Base-by-base conservation (phyloP, 2,329 filamentous ascomycete genomes). In the Didymella pinodella region DNA sequence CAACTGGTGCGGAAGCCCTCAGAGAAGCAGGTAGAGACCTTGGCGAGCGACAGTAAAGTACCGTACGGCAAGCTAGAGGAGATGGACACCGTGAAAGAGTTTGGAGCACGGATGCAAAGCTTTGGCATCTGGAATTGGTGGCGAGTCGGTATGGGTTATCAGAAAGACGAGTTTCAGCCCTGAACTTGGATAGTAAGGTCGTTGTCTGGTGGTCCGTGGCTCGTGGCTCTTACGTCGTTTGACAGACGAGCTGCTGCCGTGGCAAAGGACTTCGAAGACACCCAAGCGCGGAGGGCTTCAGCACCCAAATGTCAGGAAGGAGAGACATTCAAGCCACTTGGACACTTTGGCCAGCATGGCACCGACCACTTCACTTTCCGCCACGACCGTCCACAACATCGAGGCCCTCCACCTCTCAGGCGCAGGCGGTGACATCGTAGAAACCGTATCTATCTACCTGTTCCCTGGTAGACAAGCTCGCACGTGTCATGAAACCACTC, bases 111-210 rank as follows among this genome's bases (percentile, higher is more conserved):
- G 18, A 90, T 92, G 88, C 81, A 87, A 53, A 70, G 79, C 34
- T 80, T 83, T 47, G 87, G 87, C 0, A 73, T 91, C 5, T 80
- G 80, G 64, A 72, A 68, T 0, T 92, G 90, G 90, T 92, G 88
- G 88, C 84, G 84, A 67, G 82, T 79, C 47, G 88, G 82, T 0
- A 91, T 91, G 89, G 87, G 87, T 12, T 88, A 77, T 49, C 59
- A 68, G 7, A 63, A 68, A 16, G 65, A 71, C 3, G 61, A 65
- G 1, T 66, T 46, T 32, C 50, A 54, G 47, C 56, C 56, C n/a
- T 59, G 50, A 59, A 26, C n/a, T n/a, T 22, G 12, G 14, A 40
- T 14, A 20, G 22, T 20, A 38, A 16, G 4, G 18, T 5, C 14
- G 5, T 16, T 22, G 7, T 34, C 7, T 18, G 28, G 26, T 38